Evolutionary conservation across 2,329 filamentous ascomycete species (phyloP).

Genomic region (Aspergillus hortae): DNA sequence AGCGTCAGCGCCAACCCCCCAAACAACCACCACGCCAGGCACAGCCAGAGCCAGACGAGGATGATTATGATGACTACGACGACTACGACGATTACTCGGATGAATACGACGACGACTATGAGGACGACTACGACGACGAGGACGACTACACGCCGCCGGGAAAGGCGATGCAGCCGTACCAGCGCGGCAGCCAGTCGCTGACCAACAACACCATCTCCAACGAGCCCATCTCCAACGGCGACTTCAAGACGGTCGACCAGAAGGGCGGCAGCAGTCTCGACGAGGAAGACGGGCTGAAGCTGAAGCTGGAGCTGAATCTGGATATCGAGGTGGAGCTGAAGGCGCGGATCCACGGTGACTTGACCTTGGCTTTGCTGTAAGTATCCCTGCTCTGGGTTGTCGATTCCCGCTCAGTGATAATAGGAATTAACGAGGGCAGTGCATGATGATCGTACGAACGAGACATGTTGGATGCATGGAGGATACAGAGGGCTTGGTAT

Average conservation of each 20-base stretch:
- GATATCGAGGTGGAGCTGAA: conserved; percentile 63
- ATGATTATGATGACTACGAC: conserved; percentile 22
- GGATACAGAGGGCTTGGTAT: too few species aligned
- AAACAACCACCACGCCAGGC: conserved; percentile 21
- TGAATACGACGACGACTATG: conserved; percentile 23
- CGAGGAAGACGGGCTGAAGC: conserved; percentile 47
- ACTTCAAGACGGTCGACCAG: conserved; percentile 20
- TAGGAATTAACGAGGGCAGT: conserved; percentile 15
- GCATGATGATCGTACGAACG: conserved; percentile 6
- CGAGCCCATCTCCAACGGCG: conserved; percentile 14
- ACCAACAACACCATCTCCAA: conserved; percentile 15
- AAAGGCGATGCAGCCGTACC: conserved; percentile 26
- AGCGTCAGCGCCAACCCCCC: conserved; percentile 22
- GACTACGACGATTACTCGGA: conserved; percentile 29
- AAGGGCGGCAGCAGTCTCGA: conserved; percentile 20
- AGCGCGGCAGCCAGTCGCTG: conserved; percentile 12
- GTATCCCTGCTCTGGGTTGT: conserved; percentile 15
- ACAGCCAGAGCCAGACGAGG: conserved; percentile 23
- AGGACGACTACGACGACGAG: conserved; percentile 30
- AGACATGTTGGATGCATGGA: too few species aligned
- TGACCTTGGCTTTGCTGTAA: conserved; percentile 53
- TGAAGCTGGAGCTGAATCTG: conserved; percentile 58
- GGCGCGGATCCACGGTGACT: conserved; percentile 62
- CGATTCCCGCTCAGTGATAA: conserved; percentile 2
- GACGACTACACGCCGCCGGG: conserved; percentile 28